Evolutionary conservation across 495 filamentous ascomycete genomes (phyloP), one percentile per base, ranked within the genome.

Genomic region (Pseudoneurospora amorphoporcata): DNA sequence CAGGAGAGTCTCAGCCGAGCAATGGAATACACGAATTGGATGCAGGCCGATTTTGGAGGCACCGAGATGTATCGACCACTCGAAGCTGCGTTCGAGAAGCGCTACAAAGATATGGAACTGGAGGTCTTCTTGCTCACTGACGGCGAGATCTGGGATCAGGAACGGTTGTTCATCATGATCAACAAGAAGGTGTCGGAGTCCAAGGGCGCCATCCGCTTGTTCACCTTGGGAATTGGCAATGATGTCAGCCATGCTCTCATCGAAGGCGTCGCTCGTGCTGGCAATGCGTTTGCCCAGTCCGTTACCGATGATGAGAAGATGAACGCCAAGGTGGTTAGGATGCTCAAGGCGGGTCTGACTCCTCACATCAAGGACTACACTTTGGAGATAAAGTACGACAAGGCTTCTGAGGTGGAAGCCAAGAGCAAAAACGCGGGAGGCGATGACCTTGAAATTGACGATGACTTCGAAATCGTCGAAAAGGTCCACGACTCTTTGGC

Each of bases 51-150:
- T 69, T 86, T 85, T 77, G 90, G 91, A n/a, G 90, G 91, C n/a
- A 93, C 91, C 1, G 84, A 92, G 53, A 91, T 92, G 77, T 79
- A 84, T 69, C 8, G 41, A 1, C 88, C 91, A 0, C 73, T 92
- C 19, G 77, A 84, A 53, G 84, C 82, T 1, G 81, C 86, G 0
- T 84, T 92, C 68, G 74, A 86, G 65, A 81, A 80, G 32, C 84
- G 87, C 39, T 84, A 83, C 75, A 77, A 74, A 16, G 84, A 88
- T 73, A 83, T 88, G 70, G 79, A 86, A 14, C 81, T 90, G n/a
- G 89, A 92, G 70, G 83, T 92, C 2, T 86, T 94, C 70, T 73
- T 93, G 32, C 79, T 92, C 40, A 93, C 91, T 0, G 91, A 93
- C 77, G 91, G 91, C n/a, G 82, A 92, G 75, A 88, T 91, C 35